Evolutionary conservation across 768 basidiomycete genomes (phyloP), one percentile per base, ranked within the genome.

Genomic region (Calocera viscosa): DNA sequence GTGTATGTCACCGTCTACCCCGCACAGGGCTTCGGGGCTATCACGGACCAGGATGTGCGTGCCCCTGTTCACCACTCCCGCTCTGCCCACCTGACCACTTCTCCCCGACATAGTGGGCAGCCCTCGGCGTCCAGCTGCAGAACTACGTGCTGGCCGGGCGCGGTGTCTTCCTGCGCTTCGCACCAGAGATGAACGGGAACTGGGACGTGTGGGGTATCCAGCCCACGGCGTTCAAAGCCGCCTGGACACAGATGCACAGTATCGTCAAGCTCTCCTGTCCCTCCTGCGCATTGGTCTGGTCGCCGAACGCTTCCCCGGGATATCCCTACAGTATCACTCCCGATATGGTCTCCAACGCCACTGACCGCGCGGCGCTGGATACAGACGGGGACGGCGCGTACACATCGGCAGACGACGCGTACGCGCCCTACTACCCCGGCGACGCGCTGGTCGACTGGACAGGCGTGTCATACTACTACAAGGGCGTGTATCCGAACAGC

Each of bases 1-100:
- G 72, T 74, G 49, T 74, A 72, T 69, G 63, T 74, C 19, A 74
- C 73, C 26, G 70, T 74, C 47, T 74, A 74, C 66, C 73, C 73
- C 1, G 64, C 49, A 0, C 2, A 64, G 2, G 69, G 68, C 2
- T 69, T 72, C 40, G 35, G 64, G 16, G 66, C 68, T 34, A 68
- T 74, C 28, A 66, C 68, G 22, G 67, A 65, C 49, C 65, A 66
- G 16, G 72, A 74, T 68, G 70, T 70, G 30, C 53, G 53, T 60
- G 14, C 53, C 53, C 53, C 53, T 26, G 11, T 26, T 32, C 19
- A 3, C 30, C 53, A 2, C 53, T 28, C 14, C 8, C 8, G 7
- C 30, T 28, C 14, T 32, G 11, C 30, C 19, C 5, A 11, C 53
- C 30, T 10, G 3, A 11, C 53, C 11, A 5, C 53, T 16, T 5